A percentile compares a stretch with the other conserved stretches of the same genome.
Conservation (phyloP, 1,284 basidiomycete genomes). For the Athelia sp. region DNA sequence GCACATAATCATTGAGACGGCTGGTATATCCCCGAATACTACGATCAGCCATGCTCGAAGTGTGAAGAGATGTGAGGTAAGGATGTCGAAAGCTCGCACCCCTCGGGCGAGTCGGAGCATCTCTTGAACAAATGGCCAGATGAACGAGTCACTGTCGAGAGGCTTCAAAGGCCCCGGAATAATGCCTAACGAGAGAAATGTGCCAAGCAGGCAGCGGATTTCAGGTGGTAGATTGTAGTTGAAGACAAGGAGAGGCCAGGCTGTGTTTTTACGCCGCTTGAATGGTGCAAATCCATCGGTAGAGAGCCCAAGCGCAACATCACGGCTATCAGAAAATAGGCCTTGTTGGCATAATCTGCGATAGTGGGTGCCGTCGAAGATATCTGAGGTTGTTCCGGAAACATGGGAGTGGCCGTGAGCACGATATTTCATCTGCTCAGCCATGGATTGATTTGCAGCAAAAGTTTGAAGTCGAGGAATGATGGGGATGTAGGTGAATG, state of each 20-base stretch:
- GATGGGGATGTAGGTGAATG: slow-evolving; percentile 13
- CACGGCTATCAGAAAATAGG: slow-evolving; percentile 19
- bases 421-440: slow-evolving; percentile 17
- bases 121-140: slow-evolving; percentile 33
- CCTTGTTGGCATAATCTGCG: not conserved
- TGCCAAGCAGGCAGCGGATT: slow-evolving; percentile 14
- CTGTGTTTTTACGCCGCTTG: slow-evolving; percentile 27
- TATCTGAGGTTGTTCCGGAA: slow-evolving; percentile 11
- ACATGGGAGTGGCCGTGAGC: slow-evolving; percentile 10
- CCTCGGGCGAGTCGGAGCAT: slow-evolving; percentile 30
- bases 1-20: slow-evolving; percentile 35
- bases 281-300: slow-evolving; percentile 35
- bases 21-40: slow-evolving; percentile 41
- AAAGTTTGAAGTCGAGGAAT: slow-evolving; percentile 13
- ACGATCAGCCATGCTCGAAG: slow-evolving; percentile 35
- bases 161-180: slow-evolving; percentile 41
- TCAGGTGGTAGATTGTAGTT: slow-evolving; percentile 26
- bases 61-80: slow-evolving; percentile 18
- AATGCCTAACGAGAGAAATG: slow-evolving; percentile 31
- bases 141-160: slow-evolving; percentile 34
- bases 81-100: slow-evolving; percentile 27
- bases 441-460: slow-evolving; percentile 5
- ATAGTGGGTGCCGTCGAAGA: slow-evolving; percentile 13
- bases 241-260: slow-evolving; percentile 37
- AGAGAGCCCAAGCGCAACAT: slow-evolving; percentile 24